phyloP scores from a whole-genome alignment of 2,329 filamentous ascomycete genomes.

The Dothideomycetes sp. region DNA sequence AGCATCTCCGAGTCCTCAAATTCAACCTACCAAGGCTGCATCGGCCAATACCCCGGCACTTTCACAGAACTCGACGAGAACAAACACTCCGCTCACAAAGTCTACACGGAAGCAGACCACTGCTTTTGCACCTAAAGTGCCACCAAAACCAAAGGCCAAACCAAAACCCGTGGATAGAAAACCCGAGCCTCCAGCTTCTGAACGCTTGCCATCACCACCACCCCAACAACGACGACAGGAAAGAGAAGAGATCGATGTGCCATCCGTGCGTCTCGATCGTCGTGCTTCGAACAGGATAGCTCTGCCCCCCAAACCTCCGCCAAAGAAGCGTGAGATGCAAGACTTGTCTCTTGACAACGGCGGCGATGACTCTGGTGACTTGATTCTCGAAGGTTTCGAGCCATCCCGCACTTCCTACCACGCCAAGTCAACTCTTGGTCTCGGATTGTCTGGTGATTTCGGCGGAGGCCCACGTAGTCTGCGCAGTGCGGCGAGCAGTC shows the following conservation, averaged over 20 bases:
- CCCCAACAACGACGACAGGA: conserved; percentile 1
- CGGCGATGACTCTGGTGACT: conserved; percentile 25
- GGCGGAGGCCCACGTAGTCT: conserved; percentile 35
- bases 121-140: conserved; percentile 6
- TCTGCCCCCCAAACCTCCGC: conserved; percentile 9
- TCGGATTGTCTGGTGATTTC: conserved; percentile 24
- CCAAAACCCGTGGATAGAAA: conserved; percentile 1
- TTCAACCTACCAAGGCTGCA: conserved; percentile 16
- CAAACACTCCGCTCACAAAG: conserved; percentile 12
- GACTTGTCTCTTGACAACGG: conserved; percentile 16
- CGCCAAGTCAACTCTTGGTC: conserved; percentile 19
- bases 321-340: conserved; percentile 15
- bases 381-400: conserved; percentile 27
- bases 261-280: conserved; percentile 29
- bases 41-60: conserved; percentile 18
- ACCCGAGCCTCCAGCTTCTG: neutral
- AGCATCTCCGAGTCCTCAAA: conserved; percentile 20
- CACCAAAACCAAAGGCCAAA: conserved; percentile 2
- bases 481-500: conserved; percentile 34
- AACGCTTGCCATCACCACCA: conserved; percentile 8
- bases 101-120: conserved; percentile 11
- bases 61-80: conserved; percentile 11
- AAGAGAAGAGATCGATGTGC: conserved; percentile 13
- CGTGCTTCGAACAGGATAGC: conserved; percentile 22
- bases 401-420: conserved; percentile 5